Base-by-base conservation (phyloP, 2,329 filamentous ascomycete species). In the Sporothrix pallida region DNA sequence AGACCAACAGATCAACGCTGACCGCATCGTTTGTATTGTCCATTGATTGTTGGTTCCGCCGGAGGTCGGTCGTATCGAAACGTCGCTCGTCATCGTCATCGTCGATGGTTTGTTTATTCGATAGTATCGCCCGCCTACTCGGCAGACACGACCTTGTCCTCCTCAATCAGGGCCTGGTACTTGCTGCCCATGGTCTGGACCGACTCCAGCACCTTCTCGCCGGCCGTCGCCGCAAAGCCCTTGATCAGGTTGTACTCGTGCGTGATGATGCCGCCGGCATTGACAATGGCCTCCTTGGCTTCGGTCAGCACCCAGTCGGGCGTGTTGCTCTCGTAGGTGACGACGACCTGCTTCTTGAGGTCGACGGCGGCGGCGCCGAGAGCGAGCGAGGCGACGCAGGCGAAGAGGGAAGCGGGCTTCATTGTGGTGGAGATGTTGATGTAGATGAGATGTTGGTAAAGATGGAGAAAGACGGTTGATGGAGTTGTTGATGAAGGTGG, bases 161-260 rank as follows among this genome's bases (percentile, higher is more conserved):
- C 90, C 82, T 97, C 94, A 76, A 98, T 89, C 44, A 86, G 81
- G 1, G 90, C 89, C 70, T 88, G 84, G 82, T 90, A 91, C 74
- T 87, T 75, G 74, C 84, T 81, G 74, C 90, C 89, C 83, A 88
- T 85, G 1, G 88, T 84, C 77, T 91, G 87, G 44, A 97, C 87
- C 5, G 86, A 86, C 74, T 93, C 86, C 73, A 97, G 85, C 23
- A 90, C 87, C 78, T 90, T 89, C 74, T 89, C 88, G 1, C 93
- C 90, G 48, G 91, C 91, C 76, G 91, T 89, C 70, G 91, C 92
- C 46, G 93, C 89, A 80, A 97, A 96, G 65, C 91, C 93, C 84
- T 89, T 88, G 81, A 91, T 88, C 74, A 90, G 80, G 65, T 84
- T 83, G 82, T 93, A 96, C 79, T 91, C 88, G 83, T 97, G 93